These are phyloP conservation scores for Geotrichum aggregatum DNA, from an alignment of 1,139 yeast species.

Conservation along the genomic window DNA sequence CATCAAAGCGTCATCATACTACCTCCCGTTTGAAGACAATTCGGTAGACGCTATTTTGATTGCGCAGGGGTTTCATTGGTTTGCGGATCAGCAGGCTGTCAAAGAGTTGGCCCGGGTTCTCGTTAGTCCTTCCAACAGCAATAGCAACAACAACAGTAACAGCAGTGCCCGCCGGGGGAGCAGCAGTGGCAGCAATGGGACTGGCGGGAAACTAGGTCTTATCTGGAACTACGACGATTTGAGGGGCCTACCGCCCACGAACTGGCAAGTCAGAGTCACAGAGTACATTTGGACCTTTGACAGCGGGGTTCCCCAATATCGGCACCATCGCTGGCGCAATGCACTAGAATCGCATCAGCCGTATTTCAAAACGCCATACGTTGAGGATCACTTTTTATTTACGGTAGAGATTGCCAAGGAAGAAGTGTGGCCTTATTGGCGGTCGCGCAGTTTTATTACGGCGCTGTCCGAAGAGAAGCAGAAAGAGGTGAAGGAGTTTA, in stretches of 20 bases:
- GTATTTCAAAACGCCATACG: constrained; percentile 38
- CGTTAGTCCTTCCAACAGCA: no score
- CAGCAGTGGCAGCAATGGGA: no score
- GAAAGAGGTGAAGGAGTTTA: constrained; percentile 34
- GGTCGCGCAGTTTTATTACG: constrained; percentile 56
- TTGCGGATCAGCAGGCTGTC: constrained; percentile 50
- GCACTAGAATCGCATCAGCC: constrained; percentile 37
- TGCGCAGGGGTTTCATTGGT: constrained; percentile 72
- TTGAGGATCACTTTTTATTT: constrained; percentile 39
- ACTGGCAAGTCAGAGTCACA: constrained; percentile 39
- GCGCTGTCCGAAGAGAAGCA: constrained; percentile 43
- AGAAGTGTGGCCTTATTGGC: constrained; percentile 51
- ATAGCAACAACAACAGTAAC: no score
- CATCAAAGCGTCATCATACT: constrained; percentile 1
- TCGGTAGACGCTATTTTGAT: constrained; percentile 52
- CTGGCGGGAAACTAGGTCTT: constrained; percentile 48
- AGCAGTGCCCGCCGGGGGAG: no score
- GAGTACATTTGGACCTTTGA: constrained; percentile 37
- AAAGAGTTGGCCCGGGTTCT: constrained; percentile 52
- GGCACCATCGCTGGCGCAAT: constrained; percentile 49
- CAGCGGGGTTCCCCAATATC: constrained; percentile 54
- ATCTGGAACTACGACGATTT: constrained; percentile 60
- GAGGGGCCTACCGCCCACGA: constrained; percentile 27
- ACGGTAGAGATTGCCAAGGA: constrained; percentile 24
- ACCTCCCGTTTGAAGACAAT: constrained; percentile 25